Conservation (phyloP, 805 yeast species). For the Lipomyces yamadae region DNA sequence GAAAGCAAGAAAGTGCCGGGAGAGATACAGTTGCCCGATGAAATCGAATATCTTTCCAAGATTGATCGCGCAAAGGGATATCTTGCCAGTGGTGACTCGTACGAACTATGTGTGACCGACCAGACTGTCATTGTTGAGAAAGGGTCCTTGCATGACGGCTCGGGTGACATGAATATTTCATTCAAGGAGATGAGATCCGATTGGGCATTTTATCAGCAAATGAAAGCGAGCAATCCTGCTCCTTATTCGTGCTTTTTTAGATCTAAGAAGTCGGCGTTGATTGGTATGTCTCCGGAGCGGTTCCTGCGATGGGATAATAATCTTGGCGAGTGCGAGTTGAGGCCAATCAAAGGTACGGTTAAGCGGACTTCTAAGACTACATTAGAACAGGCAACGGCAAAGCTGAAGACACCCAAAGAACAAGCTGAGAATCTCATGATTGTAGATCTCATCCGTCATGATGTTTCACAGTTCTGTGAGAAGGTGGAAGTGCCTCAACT, state of each 20-base stretch:
- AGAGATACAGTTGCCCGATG: constrained; percentile 11
- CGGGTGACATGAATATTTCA: constrained; percentile 43
- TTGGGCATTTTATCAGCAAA: constrained; percentile 80
- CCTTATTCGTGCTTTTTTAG: constrained; percentile 86
- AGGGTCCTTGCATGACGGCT: constrained; percentile 51
- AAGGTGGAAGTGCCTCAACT: constrained; percentile 73
- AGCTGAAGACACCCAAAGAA: constrained; percentile 60
- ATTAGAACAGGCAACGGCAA: constrained; percentile 14
- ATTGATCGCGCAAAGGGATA: constrained; percentile 69
- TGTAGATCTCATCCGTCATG: constrained; percentile 93
- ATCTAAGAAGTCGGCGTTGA: constrained; percentile 63
- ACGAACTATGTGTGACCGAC: constrained; percentile 88
- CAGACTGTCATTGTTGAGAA: constrained; percentile 52
- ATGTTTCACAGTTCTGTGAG: constrained; percentile 68
- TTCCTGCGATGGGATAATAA: constrained; percentile 76
- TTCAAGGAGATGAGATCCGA: constrained; percentile 16
- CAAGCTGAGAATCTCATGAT: constrained; percentile 96
- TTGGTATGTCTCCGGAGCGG: constrained; percentile 94
- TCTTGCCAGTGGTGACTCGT: constrained; percentile 82
- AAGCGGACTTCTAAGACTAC: constrained; percentile 56
- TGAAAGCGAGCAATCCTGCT: constrained; percentile 80
- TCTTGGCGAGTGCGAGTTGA: constrained; percentile 62
- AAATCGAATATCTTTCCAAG: constrained; percentile 54
- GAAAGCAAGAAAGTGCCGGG: neutral
- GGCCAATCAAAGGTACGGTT: constrained; percentile 98